Base-by-base conservation (phyloP, 345 rosid genomes). In the Arabis hirsuta region DNA sequence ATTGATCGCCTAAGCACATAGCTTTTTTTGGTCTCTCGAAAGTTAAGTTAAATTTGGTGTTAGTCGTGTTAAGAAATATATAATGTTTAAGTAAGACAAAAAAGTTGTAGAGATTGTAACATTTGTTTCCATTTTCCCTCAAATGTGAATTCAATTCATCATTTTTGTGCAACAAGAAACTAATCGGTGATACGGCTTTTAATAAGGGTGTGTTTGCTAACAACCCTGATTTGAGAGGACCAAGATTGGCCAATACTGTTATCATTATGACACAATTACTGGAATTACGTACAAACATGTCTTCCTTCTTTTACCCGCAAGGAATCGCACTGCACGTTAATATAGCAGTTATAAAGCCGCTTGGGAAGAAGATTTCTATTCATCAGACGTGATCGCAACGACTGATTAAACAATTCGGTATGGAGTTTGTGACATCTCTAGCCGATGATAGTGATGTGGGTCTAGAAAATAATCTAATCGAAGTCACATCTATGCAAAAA, bases 391-490 rank as follows among this genome's bases (percentile, higher is more conserved):
- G 12, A 82, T 90, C 7, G 90, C 89, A 6, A 88, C 84, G 11
- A 84, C 87, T 75, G 96, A 90, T 71, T 87, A 84, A 63, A 92
- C 92, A 8, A 83, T 86, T 52, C 82, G 80, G 29, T 92, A 90
- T 61, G 85, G 92, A 36, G 88, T 87, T 5, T 53, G 65, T 90
- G 46, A 67, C 87, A 76, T 87, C 92, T 5, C 3, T 90, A 11
- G 74, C 26, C 8, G 55, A 34, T 4, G 42, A 71, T 4, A 16
- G 5, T 4, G 54, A 43, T 19, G 42, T 14, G 0, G 68, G 57
- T 19, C 57, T 79, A 54, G 54, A 76, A 67, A 53, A 76, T 34
- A 81, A 80, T 59, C 80, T 76, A 13, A 82, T 90, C 4, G 88
- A 90, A 59, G 81, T 85, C 6, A 88, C 85, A 16, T 69, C 92